Conservation (phyloP, 768 basidiomycete species). For the Pseudohyphozyma bogoriensis region DNA sequence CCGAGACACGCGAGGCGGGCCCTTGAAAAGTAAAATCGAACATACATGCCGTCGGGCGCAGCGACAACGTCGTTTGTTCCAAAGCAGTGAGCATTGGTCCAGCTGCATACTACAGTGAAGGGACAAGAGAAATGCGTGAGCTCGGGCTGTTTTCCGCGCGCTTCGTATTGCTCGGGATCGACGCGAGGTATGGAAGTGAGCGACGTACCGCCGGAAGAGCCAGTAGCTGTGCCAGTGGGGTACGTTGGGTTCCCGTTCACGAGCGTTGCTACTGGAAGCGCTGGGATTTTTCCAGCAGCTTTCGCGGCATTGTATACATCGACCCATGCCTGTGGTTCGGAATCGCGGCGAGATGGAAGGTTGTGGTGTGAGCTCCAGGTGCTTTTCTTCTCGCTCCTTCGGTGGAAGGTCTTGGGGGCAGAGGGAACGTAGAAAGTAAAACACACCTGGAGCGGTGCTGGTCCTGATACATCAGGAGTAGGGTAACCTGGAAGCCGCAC, state of each 20-base stretch:
- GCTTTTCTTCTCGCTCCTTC: too few relatives aligned
- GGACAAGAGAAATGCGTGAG: background rate
- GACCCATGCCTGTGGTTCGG: conserved; percentile 59
- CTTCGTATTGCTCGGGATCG: background rate
- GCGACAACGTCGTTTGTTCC: conserved; percentile 60
- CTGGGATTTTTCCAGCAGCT: conserved; percentile 60
- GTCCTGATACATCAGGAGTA: background rate
- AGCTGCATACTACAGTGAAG: background rate
- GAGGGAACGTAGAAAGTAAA: too few relatives aligned
- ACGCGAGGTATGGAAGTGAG: too few relatives aligned
- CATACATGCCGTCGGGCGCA: conserved; percentile 58
- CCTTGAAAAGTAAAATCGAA: too few relatives aligned
- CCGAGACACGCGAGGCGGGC: conserved; percentile 33
- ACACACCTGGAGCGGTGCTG: conserved; percentile 6
- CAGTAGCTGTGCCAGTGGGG: conserved; percentile 21
- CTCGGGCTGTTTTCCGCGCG: background rate
- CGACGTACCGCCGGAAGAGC: too few relatives aligned
- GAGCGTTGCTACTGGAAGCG: conserved; percentile 48
- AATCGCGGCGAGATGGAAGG: too few relatives aligned
- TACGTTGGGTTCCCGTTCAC: conserved; percentile 37
- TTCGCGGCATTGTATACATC: conserved; percentile 60
- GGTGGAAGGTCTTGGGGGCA: too few relatives aligned
- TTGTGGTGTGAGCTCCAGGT: too few relatives aligned
- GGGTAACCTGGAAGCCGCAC: too few relatives aligned
- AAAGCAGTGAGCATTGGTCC: conserved; percentile 25